Conservation (phyloP, 805 yeast species). For the Sugiyamaella smithiae region DNA sequence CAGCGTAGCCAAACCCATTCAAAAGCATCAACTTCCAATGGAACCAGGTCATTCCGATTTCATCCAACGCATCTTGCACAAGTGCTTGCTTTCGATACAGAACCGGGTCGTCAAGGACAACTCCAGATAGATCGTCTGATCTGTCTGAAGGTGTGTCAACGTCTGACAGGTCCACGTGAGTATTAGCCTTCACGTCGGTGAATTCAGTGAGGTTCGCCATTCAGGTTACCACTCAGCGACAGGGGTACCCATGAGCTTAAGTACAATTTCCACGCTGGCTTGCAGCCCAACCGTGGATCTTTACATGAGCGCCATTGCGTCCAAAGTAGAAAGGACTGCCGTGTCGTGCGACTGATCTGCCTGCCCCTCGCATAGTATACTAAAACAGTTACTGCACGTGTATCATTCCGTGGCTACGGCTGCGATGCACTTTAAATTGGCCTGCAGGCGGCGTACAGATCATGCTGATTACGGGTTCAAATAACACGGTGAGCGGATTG, state of each 20-base stretch:
- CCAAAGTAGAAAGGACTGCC: neutral
- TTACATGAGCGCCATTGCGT: neutral
- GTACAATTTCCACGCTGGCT: too few species aligned
- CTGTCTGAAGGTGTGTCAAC: neutral
- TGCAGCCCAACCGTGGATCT: neutral
- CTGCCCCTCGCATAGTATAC: neutral
- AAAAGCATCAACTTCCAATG: slow-evolving; percentile 48
- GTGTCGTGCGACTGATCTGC: neutral
- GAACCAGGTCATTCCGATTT: slow-evolving; percentile 57
- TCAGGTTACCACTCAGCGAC: too few species aligned
- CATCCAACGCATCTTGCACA: slow-evolving; percentile 54
- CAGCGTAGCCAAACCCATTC: slow-evolving; percentile 56
- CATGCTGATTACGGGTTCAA: too few species aligned
- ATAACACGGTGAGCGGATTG: too few species aligned
- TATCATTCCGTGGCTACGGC: neutral
- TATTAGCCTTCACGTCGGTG: too few species aligned
- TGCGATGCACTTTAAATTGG: too few species aligned
- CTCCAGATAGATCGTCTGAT: slow-evolving; percentile 1
- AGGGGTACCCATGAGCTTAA: too few species aligned
- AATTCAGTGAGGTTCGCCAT: too few species aligned
- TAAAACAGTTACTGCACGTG: neutral
- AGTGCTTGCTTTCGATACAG: slow-evolving; percentile 25
- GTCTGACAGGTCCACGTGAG: too few species aligned
- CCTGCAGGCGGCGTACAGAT: too few species aligned
- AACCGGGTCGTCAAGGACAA: slow-evolving; percentile 10